These are phyloP conservation scores for Leccinum sublutescens DNA, from an alignment of 768 basidiomycete genomes.

Conservation along the genomic window DNA sequence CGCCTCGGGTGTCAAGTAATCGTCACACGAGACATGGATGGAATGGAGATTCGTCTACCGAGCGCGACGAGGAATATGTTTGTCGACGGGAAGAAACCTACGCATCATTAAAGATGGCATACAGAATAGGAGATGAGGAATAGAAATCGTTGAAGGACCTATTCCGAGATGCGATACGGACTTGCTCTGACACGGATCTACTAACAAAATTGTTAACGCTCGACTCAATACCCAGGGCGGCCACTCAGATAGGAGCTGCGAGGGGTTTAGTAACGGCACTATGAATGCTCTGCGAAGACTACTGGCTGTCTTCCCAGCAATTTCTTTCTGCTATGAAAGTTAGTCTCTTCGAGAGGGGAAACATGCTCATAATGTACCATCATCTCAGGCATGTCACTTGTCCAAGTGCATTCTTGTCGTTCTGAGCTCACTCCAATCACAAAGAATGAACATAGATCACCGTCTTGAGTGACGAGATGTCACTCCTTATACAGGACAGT, in stretches of 20 bases:
- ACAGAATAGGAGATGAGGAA: not conserved
- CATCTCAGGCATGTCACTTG: not conserved
- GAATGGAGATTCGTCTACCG: conserved; percentile 81
- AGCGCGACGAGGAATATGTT: conserved; percentile 97
- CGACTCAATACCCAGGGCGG: not conserved
- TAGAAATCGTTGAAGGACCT: not conserved
- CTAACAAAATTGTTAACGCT: not conserved
- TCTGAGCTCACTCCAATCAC: not conserved
- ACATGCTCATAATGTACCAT: not conserved
- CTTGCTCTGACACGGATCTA: not conserved
- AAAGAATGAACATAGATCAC: not conserved
- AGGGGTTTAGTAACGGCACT: not conserved
- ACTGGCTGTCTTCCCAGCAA: not conserved
- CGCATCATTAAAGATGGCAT: conserved; percentile 39
- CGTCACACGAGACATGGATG: conserved; percentile 79
- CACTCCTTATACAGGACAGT: too few species aligned
- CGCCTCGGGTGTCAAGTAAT: conserved; percentile 76
- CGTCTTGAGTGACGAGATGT: not conserved
- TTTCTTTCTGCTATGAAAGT: not conserved
- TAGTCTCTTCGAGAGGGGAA: not conserved
- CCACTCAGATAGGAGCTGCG: not conserved
- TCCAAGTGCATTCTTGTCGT: not conserved
- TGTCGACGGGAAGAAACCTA: conserved; percentile 73
- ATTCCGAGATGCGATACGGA: not conserved
- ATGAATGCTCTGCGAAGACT: not conserved